These are phyloP conservation scores for Trichoderma hamatum DNA, from an alignment of 2,329 filamentous ascomycete genomes.

Conservation along the genomic window DNA sequence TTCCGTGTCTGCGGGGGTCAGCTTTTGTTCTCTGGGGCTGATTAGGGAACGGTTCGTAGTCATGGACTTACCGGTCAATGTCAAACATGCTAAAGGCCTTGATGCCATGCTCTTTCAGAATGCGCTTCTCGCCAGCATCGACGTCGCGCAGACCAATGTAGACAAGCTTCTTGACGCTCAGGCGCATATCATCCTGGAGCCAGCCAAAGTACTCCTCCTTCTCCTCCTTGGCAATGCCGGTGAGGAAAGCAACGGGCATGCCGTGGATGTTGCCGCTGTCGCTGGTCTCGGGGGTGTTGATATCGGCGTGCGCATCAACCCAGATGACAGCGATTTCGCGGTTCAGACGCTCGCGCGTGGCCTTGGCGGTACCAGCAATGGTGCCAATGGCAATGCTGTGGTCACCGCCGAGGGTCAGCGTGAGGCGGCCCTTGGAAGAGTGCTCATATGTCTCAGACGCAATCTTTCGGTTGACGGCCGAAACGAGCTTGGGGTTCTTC, in stretches of 20 bases:
- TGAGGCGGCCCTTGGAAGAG: conserved; percentile 79
- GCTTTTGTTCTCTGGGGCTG: neutral
- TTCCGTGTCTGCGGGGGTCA: conserved; percentile 68
- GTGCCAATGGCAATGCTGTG: conserved; percentile 96
- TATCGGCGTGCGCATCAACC: conserved; percentile 98
- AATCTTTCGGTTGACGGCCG: conserved; percentile 79
- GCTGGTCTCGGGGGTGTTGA: conserved; percentile 92
- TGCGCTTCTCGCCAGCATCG: conserved; percentile 90
- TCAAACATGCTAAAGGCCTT: conserved; percentile 99
- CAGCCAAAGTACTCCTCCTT: conserved; percentile 85
- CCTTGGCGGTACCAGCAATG: conserved; percentile 83
- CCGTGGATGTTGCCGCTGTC: conserved; percentile 94
- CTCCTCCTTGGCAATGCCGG: conserved; percentile 78
- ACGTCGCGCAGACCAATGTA: conserved; percentile 96
- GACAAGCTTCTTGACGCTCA: conserved; percentile 81
- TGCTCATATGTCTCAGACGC: conserved; percentile 86
- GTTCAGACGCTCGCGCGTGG: conserved; percentile 77
- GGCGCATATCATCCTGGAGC: conserved; percentile 71
- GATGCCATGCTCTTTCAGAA: conserved; percentile 84
- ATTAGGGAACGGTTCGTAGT: neutral
- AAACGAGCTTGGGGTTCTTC: conserved; percentile 90
- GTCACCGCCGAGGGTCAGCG: conserved; percentile 92
- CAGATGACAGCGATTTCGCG: conserved; percentile 93
- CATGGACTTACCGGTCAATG: conserved; percentile 72
- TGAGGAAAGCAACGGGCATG: conserved; percentile 94